These are phyloP conservation scores for Stemphylium lycopersici DNA, from an alignment of 2,329 filamentous ascomycete species.

Conservation along the genomic window DNA sequence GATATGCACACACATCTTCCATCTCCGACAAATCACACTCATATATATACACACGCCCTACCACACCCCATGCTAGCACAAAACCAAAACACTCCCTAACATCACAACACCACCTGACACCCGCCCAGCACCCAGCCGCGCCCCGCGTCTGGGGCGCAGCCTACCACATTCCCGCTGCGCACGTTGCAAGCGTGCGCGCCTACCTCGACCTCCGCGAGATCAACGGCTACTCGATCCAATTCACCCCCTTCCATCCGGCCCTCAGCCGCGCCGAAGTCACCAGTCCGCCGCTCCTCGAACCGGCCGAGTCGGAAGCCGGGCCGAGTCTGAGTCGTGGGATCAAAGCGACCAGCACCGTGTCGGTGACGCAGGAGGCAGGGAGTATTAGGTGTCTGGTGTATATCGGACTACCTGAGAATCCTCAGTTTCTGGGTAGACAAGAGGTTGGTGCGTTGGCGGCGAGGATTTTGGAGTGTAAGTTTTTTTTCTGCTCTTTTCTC, in stretches of 20 bases:
- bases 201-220: constrained; percentile 98
- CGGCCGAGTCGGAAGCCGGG: background rate
- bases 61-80: too few relatives aligned
- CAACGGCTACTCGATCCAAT: constrained; percentile 94
- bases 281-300: background rate
- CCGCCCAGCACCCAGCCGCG: constrained; percentile 56
- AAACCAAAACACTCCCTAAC: too few relatives aligned
- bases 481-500: background rate
- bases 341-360: constrained; percentile 43
- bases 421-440: constrained; percentile 87
- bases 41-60: too few relatives aligned
- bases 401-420: constrained; percentile 91
- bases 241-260: constrained; percentile 79
- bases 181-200: constrained; percentile 79
- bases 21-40: constrained; percentile 32
- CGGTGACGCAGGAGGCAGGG: background rate
- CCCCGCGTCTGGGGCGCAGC: constrained; percentile 85
- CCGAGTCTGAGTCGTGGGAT: constrained; percentile 33
- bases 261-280: constrained; percentile 33
- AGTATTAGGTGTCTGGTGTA: constrained; percentile 71
- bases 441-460: constrained; percentile 77
- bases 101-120: too few relatives aligned
- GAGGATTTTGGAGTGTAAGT: constrained; percentile 74
- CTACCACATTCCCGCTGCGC: constrained; percentile 76
- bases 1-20: constrained; percentile 10